Conservation (phyloP, 2,329 filamentous ascomycete species). For the Cercospora sojina region DNA sequence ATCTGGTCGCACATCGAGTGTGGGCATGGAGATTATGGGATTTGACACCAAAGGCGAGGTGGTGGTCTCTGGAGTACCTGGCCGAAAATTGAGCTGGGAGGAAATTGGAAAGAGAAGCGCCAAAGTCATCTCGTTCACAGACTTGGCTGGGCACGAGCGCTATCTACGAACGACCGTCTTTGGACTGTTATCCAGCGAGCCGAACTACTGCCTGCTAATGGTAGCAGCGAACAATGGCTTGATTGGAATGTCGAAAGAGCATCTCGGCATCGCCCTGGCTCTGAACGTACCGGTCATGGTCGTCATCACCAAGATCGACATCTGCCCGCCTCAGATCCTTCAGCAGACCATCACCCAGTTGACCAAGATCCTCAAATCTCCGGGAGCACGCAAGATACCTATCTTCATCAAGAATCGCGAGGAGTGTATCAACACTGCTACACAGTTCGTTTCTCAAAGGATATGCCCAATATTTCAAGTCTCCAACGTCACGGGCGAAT, state of each 20-base stretch:
- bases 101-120: constrained; percentile 92
- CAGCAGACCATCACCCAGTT: constrained; percentile 91
- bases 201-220: constrained; percentile 97
- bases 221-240: constrained; percentile 97
- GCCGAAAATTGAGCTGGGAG: constrained; percentile 89
- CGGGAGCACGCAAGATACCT: constrained; percentile 90
- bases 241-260: constrained; percentile 93
- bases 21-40: constrained; percentile 98
- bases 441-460: constrained; percentile 89
- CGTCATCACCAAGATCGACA: constrained; percentile 73
- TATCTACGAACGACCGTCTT: constrained; percentile 97
- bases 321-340: constrained; percentile 97
- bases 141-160: constrained; percentile 90
- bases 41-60: constrained; percentile 86
- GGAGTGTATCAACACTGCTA: constrained; percentile 91
- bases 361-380: constrained; percentile 88
- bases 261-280: constrained; percentile 89
- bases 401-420: constrained; percentile 91
- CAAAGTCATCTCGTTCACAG: constrained; percentile 95
- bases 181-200: constrained; percentile 87
- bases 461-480: constrained; percentile 98
- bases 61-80: constrained; percentile 76
- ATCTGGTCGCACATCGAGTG: constrained; percentile 89
- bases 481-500: constrained; percentile 93
- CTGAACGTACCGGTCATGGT: constrained; percentile 95